These are phyloP conservation scores for Sarocladiaceae sp. DNA, from an alignment of 2,329 filamentous ascomycete species.

Conservation along the genomic window DNA sequence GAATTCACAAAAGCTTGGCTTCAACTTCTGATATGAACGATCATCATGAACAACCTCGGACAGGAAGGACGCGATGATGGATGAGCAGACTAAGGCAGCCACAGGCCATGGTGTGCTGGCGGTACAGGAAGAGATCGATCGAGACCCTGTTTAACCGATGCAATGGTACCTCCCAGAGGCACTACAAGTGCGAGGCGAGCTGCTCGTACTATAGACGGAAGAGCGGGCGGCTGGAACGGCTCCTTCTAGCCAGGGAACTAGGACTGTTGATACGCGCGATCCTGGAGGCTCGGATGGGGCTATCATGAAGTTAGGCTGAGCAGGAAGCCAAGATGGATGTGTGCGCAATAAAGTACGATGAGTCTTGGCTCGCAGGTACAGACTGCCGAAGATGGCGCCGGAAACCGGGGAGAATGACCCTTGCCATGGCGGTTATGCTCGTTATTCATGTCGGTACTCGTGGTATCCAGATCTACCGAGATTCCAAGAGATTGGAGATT, in stretches of 20 bases:
- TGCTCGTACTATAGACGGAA: background rate
- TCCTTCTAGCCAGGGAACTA: background rate
- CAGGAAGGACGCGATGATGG: no score
- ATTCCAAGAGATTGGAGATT: background rate
- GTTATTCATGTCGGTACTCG: background rate
- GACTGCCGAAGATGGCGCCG: background rate
- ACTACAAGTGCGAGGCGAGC: background rate
- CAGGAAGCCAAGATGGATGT: background rate
- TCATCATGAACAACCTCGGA: no score
- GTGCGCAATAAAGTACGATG: background rate
- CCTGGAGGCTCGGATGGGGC: no score
- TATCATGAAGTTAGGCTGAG: background rate
- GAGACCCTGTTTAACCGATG: constrained; percentile 6
- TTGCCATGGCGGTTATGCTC: background rate
- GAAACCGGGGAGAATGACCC: background rate
- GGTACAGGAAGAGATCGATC: background rate
- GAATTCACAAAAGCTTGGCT: background rate
- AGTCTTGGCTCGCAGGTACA: background rate
- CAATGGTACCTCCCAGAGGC: background rate
- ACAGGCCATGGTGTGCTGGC: background rate
- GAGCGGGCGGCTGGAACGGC: background rate
- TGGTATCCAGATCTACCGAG: background rate
- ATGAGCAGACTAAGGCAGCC: no score
- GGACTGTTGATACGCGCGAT: background rate
- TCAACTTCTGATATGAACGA: no score